Evolutionary conservation across 169 alveolate species (phyloP), one percentile per base, ranked within the genome.

Genomic region (Eimeria necatrix): DNA sequence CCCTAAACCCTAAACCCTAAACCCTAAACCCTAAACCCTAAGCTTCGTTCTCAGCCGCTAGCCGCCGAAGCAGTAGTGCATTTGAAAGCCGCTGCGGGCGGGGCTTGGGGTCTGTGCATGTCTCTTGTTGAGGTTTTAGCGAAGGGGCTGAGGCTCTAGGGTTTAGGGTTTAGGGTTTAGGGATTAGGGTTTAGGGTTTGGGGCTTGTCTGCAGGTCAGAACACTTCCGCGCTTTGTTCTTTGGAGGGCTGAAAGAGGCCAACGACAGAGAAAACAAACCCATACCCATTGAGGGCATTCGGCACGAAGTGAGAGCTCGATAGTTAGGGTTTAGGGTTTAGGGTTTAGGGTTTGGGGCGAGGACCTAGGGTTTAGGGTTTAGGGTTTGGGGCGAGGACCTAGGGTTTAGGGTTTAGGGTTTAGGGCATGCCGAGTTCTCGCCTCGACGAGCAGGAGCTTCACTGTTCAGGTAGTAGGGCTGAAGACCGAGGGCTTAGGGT

Each of bases 221-320:
- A 10, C 94, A 90, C 61, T 97, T 97, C 80, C 93, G 97, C 53
- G 97, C 96, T 20, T 16, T 96, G 80, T 96, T 97, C 71, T 91
- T 74, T 85, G 95, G 95, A 46, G 97, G 97, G 20, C 52, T 96
- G 81, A 88, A 94, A 88, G 97, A 96, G 89, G 76, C 89, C 4
- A 64, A 68, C 61, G 94, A 52, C 53, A 80, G 76, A 60, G 49
- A 70, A 61, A 53, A 26, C 52, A 53, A 83, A 94, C 83, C 90
- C 96, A 20, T 95, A 88, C 88, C 73, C 87, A 24, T 91, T 16
- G 84, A 53, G 32, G 95, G 83, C 84, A 71, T 91, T n/a, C 74
- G 73, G 12, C 87, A 64, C 71, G 95, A 91, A 76, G 95, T 71
- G 52, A 41, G 84, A 32, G 41, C 41, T 32, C 41, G 41, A 2